phyloP scores from a whole-genome alignment of 78 protist species.

The Speleostelium caveatum region DNA sequence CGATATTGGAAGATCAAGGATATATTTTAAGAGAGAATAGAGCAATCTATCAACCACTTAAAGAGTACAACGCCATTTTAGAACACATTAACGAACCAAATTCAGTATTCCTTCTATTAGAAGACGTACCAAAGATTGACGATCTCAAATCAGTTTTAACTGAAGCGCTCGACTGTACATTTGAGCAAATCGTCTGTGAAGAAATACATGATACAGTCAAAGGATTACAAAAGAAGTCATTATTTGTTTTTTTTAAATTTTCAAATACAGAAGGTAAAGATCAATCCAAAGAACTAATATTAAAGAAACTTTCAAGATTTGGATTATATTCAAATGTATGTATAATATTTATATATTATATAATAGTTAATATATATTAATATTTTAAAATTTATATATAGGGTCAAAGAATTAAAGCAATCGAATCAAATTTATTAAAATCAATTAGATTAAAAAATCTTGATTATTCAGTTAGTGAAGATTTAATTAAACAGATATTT shows the following conservation, averaged over 20 bases:
- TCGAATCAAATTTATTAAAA: neutral
- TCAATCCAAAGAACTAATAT: neutral
- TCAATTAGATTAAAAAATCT: neutral
- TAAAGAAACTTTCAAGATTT: neutral
- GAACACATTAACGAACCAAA: neutral
- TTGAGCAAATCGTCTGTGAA: neutral
- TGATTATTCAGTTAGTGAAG: neutral
- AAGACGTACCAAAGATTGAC: neutral
- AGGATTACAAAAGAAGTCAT: neutral
- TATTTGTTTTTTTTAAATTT: neutral
- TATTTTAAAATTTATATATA: neutral
- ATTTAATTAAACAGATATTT: neutral
- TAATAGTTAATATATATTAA: neutral
- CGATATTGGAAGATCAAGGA: too few species aligned
- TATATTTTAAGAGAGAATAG: too few species aligned
- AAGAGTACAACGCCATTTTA: too few species aligned
- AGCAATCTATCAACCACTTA: too few species aligned
- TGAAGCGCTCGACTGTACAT: neutral
- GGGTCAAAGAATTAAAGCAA: slow-evolving; percentile 10
- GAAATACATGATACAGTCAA: neutral
- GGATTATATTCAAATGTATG: slow-evolving; percentile 12
- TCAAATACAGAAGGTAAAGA: neutral
- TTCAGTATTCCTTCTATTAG: neutral
- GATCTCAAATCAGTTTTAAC: neutral
- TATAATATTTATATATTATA: neutral